Evolutionary conservation across 805 yeast genomes (phyloP).

Genomic region (Wickerhamomyces mucosus): DNA sequence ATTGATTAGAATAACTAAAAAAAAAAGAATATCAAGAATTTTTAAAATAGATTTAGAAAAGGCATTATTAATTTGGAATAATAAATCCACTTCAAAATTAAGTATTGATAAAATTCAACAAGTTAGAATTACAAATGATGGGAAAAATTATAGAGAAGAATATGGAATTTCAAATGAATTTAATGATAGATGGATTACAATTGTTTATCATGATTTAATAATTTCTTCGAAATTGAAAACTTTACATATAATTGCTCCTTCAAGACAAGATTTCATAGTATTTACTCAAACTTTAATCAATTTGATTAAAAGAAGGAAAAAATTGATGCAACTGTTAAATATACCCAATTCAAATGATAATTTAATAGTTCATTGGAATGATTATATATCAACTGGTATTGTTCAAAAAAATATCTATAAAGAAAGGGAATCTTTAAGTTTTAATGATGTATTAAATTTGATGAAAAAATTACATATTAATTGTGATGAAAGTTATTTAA

Average conservation of each 20-base stretch:
- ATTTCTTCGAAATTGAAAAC: conserved; percentile 61
- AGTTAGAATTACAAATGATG: conserved; percentile 57
- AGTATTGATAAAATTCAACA: conserved; percentile 56
- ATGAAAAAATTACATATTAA: conserved; percentile 65
- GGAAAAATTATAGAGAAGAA: conserved; percentile 80
- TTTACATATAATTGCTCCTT: conserved; percentile 64
- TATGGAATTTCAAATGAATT: conserved; percentile 60
- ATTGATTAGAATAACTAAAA: conserved; percentile 59
- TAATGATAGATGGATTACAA: conserved; percentile 67
- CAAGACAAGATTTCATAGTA: conserved; percentile 40
- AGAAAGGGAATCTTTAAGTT: conserved; percentile 34
- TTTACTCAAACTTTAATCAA: conserved; percentile 46
- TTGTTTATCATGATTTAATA: conserved; percentile 58
- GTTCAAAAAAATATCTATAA: conserved; percentile 25
- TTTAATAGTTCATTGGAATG: conserved; percentile 49
- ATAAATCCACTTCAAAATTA: conserved; percentile 28
- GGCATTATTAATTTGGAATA: conserved; percentile 51
- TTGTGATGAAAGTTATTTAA: conserved; percentile 45
- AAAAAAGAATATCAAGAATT: conserved; percentile 50
- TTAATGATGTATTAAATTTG: conserved; percentile 59
- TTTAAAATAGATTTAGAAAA: conserved; percentile 46
- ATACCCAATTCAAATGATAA: conserved; percentile 57
- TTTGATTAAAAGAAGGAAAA: conserved; percentile 47
- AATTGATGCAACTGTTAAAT: conserved; percentile 52
- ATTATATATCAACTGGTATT: conserved; percentile 26